phyloP scores from a whole-genome alignment of 805 yeast species.

The Isabelozyma gotoi region DNA sequence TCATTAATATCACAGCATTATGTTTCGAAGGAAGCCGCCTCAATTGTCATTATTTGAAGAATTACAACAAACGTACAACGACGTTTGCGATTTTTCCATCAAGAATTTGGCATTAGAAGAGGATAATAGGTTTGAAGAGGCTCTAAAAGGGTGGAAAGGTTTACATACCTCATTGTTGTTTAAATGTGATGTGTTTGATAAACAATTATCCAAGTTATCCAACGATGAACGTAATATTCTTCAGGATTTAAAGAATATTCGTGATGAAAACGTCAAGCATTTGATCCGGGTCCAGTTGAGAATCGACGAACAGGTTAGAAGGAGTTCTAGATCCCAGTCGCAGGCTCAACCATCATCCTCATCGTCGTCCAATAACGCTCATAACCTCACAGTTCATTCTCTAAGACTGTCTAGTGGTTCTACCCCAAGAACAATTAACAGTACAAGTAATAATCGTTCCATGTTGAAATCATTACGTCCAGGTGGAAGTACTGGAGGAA shows the following conservation, averaged over 20 bases:
- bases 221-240: constrained; percentile 24
- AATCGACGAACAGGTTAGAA: constrained; percentile 35
- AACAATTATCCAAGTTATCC: constrained; percentile 26
- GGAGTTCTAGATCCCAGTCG: constrained; percentile 8
- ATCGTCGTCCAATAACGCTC: constrained; percentile 3
- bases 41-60: constrained; percentile 51
- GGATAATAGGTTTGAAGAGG: constrained; percentile 48
- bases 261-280: constrained; percentile 45
- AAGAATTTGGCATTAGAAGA: constrained; percentile 60
- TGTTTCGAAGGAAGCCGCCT: constrained; percentile 61
- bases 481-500: constrained; percentile 1
- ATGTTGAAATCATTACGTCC: constrained; percentile 35
- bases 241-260: constrained; percentile 32
- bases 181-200: constrained; percentile 56
- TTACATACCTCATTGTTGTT: constrained; percentile 61
- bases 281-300: constrained; percentile 39
- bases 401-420: constrained; percentile 8
- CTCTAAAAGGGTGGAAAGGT: constrained; percentile 72
- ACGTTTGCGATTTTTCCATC: constrained; percentile 58
- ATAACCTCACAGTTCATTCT: constrained; percentile 11
- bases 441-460: constrained; percentile 13
- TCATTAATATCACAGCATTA: too few relatives aligned
- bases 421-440: constrained; percentile 9
- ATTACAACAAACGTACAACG: constrained; percentile 59
- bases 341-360: constrained; percentile 8